Evolutionary conservation across 345 rosid genomes (phyloP).

Genomic region (Aurinia saxatilis): DNA sequence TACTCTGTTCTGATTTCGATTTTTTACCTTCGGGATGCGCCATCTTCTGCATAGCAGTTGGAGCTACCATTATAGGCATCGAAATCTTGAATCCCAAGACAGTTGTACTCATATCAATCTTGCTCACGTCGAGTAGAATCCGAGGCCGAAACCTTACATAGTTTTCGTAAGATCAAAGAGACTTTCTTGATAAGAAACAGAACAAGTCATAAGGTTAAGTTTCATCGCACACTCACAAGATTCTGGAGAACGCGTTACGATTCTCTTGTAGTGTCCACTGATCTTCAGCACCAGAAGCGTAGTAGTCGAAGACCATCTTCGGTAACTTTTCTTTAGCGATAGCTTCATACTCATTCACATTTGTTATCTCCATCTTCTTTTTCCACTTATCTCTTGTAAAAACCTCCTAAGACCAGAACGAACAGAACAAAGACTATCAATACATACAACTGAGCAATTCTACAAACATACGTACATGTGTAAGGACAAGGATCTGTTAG

Average conservation of each 20-base stretch:
- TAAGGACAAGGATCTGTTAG: background rate
- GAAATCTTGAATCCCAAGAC: conserved; percentile 70
- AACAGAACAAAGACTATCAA: background rate
- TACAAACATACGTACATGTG: background rate
- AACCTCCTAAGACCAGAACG: background rate
- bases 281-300: conserved; percentile 71
- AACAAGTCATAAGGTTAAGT: background rate
- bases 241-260: conserved; percentile 51
- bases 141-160: conserved; percentile 60
- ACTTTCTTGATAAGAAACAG: background rate
- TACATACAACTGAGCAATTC: background rate
- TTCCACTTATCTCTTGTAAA: background rate
- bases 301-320: conserved; percentile 64
- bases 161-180: background rate
- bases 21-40: conserved; percentile 74
- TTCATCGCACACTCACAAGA: conserved; percentile 38
- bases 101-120: conserved; percentile 56
- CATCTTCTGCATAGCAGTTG: conserved; percentile 77
- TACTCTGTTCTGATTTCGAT: background rate
- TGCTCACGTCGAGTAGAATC: conserved; percentile 65
- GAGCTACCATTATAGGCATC: conserved; percentile 85
- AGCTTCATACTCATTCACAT: conserved; percentile 57
- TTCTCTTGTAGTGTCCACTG: conserved; percentile 64
- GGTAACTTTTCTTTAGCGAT: conserved; percentile 62
- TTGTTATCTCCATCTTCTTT: conserved; percentile 56